A percentile compares a stretch with the other conserved stretches of the same genome.
Conservation (phyloP, 208 protist species). For the Leishmania arabica region DNA sequence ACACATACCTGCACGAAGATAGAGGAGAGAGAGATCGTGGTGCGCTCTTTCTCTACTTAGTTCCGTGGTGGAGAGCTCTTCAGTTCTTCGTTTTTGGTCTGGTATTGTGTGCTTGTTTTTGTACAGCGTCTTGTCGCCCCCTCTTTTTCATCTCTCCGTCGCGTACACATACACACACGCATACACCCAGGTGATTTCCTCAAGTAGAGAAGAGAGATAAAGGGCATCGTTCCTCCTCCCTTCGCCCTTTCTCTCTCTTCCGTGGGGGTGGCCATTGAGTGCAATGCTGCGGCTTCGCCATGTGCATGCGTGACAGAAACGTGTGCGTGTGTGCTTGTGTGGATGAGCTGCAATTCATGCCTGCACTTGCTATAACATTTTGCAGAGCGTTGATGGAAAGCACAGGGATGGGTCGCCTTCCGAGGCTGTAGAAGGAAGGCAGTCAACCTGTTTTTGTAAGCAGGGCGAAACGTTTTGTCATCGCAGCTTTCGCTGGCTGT, state of each 20-base stretch:
- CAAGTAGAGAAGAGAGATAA: too few relatives aligned
- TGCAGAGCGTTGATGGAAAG: background rate
- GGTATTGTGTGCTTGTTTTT: background rate
- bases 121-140: background rate
- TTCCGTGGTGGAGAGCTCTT: background rate
- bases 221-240: too few relatives aligned
- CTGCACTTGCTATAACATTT: background rate
- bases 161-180: background rate
- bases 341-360: background rate
- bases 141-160: too few relatives aligned
- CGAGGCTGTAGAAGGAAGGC: background rate
- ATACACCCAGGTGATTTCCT: background rate
- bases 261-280: background rate
- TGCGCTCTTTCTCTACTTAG: background rate
- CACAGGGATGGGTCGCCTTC: background rate
- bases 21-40: background rate
- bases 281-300: background rate
- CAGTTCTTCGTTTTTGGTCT: background rate
- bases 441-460: background rate
- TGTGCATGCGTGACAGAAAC: background rate
- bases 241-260: background rate
- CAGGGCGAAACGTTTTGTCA: background rate
- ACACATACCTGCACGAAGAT: background rate
- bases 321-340: background rate
- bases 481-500: background rate